Base-by-base conservation (phyloP, 805 yeast genomes). In the Lipomyces sp. region DNA sequence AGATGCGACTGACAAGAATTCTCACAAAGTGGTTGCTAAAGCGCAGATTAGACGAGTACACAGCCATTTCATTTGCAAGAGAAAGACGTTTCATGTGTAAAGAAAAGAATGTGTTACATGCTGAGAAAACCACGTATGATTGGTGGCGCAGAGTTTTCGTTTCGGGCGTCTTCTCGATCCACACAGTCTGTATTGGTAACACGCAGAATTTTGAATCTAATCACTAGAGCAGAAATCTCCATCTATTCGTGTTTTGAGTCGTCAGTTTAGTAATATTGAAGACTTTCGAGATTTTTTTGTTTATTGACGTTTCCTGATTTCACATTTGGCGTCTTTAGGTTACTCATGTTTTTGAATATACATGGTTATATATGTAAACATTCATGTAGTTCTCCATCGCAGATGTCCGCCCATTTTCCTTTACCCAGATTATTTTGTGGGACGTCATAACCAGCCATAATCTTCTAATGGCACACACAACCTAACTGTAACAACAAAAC, bases 21-120 rank as follows among this genome's bases (percentile, higher is more conserved):
- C 63, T n/a, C 53, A 39, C 37, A 60, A 57, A 35, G 33, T 32
- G 18, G 11, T 64, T n/a, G 35, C 64, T 13, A 58, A 45, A 57
- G 37, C 67, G 32, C 69, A 62, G 45, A 59, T 68, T 29, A 34
- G 69, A 62, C 50, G 68, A n/a, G 34, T 32, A 29, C 71, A 68
- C 54, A 50, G 53, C 15, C 71, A 68, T 51, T 63, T 63, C 53
- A 59, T 62, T 3, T 42, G 24, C 59, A 64, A 59, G 55, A 66
- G 64, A 60, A 64, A 63, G 51, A 3, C 48, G n/a, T 42, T 42
- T n/a, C 48, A 42, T 6, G 24, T n/a, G 48, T 42, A 8, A 42
- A 42, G 48, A 42, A 15, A 42, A 42, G 24, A 24, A n/a, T 42
- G 13, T 11, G 48, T 42, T 42, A 7, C 48, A 15, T 3, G 18